Conservation (phyloP, 2,329 filamentous ascomycete genomes). For the Aspergillus floridensis region DNA sequence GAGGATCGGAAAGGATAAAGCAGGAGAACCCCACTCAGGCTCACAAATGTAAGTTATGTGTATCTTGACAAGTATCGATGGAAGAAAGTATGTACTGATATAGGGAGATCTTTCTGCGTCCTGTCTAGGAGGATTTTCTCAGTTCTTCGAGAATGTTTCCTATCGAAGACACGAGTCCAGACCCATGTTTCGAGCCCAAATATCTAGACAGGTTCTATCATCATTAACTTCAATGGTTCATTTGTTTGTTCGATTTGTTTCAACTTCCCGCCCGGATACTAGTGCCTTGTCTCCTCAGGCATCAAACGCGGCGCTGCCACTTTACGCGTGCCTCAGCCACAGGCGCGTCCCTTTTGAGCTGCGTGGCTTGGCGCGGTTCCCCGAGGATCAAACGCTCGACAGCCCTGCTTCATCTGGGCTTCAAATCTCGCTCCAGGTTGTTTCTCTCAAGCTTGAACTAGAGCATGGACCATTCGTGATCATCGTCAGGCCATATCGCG, state of each 20-base stretch:
- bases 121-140: background rate
- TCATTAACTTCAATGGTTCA: background rate
- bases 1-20: background rate
- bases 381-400: slow-evolving; percentile 7
- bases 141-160: background rate
- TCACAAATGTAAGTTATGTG: slow-evolving; percentile 4
- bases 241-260: background rate
- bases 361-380: slow-evolving; percentile 22
- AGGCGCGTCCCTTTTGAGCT: slow-evolving; percentile 21
- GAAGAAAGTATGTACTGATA: background rate
- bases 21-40: slow-evolving; percentile 17
- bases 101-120: background rate
- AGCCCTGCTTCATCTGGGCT: slow-evolving; percentile 9
- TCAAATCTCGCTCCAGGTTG: slow-evolving; percentile 4
- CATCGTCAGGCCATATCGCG: slow-evolving; percentile 20
- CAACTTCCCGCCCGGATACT: slow-evolving; percentile 1
- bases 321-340: slow-evolving; percentile 35
- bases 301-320: slow-evolving; percentile 28
- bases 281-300: slow-evolving; percentile 25
- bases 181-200: background rate
- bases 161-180: background rate
- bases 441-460: slow-evolving; percentile 9
- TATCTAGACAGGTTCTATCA: background rate
- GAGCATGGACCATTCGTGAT: slow-evolving; percentile 21
- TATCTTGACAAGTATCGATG: slow-evolving; percentile 5